phyloP scores from a whole-genome alignment of 2,329 filamentous ascomycete species.

The Mollisia scopiformis region DNA sequence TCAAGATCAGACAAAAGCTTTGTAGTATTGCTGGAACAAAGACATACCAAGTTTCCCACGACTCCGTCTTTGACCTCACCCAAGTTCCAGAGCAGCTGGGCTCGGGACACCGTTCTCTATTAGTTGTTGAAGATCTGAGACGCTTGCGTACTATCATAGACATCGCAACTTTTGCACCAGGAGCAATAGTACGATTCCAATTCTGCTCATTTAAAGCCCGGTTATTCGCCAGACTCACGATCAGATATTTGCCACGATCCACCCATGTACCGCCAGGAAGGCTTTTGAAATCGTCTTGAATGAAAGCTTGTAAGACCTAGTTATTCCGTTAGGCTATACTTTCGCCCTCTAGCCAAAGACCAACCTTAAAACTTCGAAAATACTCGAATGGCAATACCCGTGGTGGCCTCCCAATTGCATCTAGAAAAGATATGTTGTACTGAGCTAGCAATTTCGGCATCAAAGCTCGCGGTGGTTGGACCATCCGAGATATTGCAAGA shows the following conservation, averaged over 20 bases:
- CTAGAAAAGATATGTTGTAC: constrained; percentile 12
- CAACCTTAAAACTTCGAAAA: constrained; percentile 9
- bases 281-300: not conserved
- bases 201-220: not conserved
- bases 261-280: not conserved
- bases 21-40: no score
- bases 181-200: not conserved
- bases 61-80: not conserved
- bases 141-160: not conserved
- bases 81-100: not conserved
- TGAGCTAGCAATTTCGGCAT: constrained; percentile 5
- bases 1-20: no score
- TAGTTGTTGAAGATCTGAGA: not conserved
- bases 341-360: not conserved
- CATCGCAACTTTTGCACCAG: not conserved
- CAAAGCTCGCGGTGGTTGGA: constrained; percentile 9
- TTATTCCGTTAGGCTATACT: no score
- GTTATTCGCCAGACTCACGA: not conserved
- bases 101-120: not conserved
- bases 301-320: constrained; percentile 10
- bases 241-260: not conserved
- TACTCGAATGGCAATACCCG: constrained; percentile 7
- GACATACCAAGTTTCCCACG: not conserved
- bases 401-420: constrained; percentile 5
- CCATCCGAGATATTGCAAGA: constrained; percentile 2